Percentiles rank a stretch among this genome's conserved stretches.
These are phyloP conservation scores for Gymnopilus junonius DNA, from an alignment of 768 basidiomycete species.

Conservation along the genomic window DNA sequence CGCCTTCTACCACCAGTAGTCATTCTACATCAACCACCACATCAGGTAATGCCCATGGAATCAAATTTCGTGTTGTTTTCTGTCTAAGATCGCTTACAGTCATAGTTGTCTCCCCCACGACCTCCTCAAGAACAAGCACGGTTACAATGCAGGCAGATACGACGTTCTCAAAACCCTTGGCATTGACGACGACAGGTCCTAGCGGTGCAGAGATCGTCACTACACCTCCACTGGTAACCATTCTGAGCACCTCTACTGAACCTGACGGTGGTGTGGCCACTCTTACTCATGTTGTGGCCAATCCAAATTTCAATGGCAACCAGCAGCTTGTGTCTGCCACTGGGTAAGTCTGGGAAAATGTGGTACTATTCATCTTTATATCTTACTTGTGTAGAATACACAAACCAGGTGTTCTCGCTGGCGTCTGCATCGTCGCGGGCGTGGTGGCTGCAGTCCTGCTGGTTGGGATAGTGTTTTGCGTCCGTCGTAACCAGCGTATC, in stretches of 20 bases:
- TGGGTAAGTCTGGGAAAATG: slow-evolving; percentile 9
- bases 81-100: slow-evolving; percentile 10
- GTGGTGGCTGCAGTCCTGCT: slow-evolving; percentile 52
- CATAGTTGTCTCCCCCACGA: slow-evolving; percentile 13
- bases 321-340: slow-evolving; percentile 10
- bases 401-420: slow-evolving; percentile 72
- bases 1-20: background rate
- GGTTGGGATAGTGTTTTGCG: slow-evolving; percentile 46
- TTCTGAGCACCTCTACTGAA: slow-evolving; percentile 48
- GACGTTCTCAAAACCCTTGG: slow-evolving; percentile 39
- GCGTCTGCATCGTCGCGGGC: slow-evolving; percentile 74
- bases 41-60: slow-evolving; percentile 8
- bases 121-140: slow-evolving; percentile 17
- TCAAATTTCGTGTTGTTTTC: background rate
- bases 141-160: slow-evolving; percentile 20
- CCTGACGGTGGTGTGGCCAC: slow-evolving; percentile 49
- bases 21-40: slow-evolving; percentile 20
- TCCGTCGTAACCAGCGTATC: slow-evolving; percentile 45
- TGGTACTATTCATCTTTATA: background rate
- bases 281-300: slow-evolving; percentile 57
- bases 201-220: slow-evolving; percentile 43
- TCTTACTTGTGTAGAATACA: slow-evolving; percentile 47
- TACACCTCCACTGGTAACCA: slow-evolving; percentile 51
- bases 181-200: slow-evolving; percentile 43
- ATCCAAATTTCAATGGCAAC: slow-evolving; percentile 31